Evolutionary conservation across 1,284 basidiomycete genomes (phyloP).

Genomic region (Fomitopsis schrenkii): DNA sequence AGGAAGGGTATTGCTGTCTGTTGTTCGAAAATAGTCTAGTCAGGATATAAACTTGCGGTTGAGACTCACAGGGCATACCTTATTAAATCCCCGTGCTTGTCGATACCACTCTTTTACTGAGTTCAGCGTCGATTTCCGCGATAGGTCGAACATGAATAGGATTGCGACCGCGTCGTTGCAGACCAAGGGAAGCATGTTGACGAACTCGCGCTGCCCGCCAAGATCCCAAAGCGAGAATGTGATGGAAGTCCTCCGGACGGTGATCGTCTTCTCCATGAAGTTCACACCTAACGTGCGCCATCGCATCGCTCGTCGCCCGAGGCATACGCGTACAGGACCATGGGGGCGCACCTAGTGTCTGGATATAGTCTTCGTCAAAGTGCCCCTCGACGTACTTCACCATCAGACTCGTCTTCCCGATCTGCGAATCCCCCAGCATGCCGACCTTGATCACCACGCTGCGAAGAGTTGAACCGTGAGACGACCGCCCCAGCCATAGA

Average conservation of each 20-base stretch:
- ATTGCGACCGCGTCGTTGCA: conserved; percentile 99
- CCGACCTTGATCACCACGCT: conserved; percentile 97
- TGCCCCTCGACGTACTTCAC: conserved; percentile 98
- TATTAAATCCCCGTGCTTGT: conserved; percentile 97
- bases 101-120: conserved; percentile 99
- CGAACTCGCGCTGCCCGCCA: conserved; percentile 96
- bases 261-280: conserved; percentile 99
- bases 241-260: conserved; percentile 95
- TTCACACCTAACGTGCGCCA: conserved; percentile 72
- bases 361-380: conserved; percentile 98
- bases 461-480: conserved; percentile 3
- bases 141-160: conserved; percentile 99
- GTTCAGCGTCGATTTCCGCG: conserved; percentile 94
- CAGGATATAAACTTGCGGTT: background rate
- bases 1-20: conserved; percentile 95
- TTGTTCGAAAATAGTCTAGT: background rate
- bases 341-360: conserved; percentile 78
- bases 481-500: background rate
- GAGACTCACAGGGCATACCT: conserved; percentile 45
- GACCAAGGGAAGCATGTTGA: conserved; percentile 97
- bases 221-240: conserved; percentile 99
- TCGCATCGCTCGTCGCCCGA: background rate
- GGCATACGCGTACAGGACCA: background rate
- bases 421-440: conserved; percentile 99
- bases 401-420: conserved; percentile 98